These are phyloP conservation scores for Aspergillus novoparasiticus DNA, from an alignment of 2,329 filamentous ascomycete genomes.

Conservation along the genomic window DNA sequence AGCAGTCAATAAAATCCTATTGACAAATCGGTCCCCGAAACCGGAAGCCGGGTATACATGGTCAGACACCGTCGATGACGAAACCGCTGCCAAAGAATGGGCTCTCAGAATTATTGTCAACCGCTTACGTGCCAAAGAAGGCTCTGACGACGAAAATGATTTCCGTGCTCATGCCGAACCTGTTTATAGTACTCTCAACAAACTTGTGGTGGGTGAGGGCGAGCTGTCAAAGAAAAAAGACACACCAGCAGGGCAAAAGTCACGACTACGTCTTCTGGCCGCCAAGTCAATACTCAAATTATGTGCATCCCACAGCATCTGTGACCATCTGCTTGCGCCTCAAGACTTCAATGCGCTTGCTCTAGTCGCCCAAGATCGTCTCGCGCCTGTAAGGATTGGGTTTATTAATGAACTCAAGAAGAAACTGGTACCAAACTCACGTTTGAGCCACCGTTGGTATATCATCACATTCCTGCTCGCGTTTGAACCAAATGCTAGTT, in stretches of 20 bases:
- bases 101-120: conserved; percentile 87
- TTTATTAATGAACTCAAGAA: conserved; percentile 90
- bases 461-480: conserved; percentile 87
- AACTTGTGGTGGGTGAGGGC: conserved; percentile 72
- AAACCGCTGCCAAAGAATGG: conserved; percentile 80
- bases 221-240: conserved; percentile 75
- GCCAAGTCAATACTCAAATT: conserved; percentile 82
- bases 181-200: conserved; percentile 78
- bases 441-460: conserved; percentile 85
- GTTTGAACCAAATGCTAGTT: conserved; percentile 77
- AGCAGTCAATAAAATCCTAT: conserved; percentile 72
- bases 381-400: conserved; percentile 70
- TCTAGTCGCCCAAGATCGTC: conserved; percentile 76
- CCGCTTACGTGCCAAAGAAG: conserved; percentile 69
- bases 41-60: conserved; percentile 63
- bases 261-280: conserved; percentile 78
- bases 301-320: conserved; percentile 71
- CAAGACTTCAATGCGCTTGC: conserved; percentile 80
- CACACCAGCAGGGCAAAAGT: conserved; percentile 76
- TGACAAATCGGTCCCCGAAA: conserved; percentile 63
- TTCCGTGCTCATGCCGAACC: conserved; percentile 60
- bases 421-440: conserved; percentile 51
- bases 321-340: conserved; percentile 72
- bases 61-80: conserved; percentile 74
- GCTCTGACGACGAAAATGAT: conserved; percentile 45